Evolutionary conservation across 805 yeast genomes (phyloP).

Genomic region (Schwanniomyces yamadae): DNA sequence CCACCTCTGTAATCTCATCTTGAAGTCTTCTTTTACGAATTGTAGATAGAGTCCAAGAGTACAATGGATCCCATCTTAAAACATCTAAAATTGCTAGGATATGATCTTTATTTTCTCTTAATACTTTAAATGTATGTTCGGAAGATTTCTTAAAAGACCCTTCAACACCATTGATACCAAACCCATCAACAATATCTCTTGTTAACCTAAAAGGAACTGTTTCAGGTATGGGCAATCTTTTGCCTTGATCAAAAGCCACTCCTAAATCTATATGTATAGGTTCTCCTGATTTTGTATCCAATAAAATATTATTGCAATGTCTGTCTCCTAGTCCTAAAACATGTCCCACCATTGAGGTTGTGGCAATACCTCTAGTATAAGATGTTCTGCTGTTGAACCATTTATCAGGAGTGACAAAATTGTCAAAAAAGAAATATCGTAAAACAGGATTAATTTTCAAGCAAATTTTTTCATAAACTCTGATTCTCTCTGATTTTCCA

Average conservation of each 20-base stretch:
- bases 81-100: slow-evolving; percentile 83
- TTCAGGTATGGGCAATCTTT: slow-evolving; percentile 80
- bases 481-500: slow-evolving; percentile 42
- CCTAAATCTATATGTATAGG: slow-evolving; percentile 96
- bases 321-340: slow-evolving; percentile 93
- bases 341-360: slow-evolving; percentile 83
- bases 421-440: slow-evolving; percentile 65
- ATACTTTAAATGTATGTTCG: slow-evolving; percentile 67
- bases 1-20: slow-evolving; percentile 26
- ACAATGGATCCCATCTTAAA: slow-evolving; percentile 86
- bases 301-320: slow-evolving; percentile 83
- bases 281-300: slow-evolving; percentile 83
- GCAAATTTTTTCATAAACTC: slow-evolving; percentile 48
- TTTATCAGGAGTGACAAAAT: slow-evolving; percentile 60
- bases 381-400: slow-evolving; percentile 70
- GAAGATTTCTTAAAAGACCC: slow-evolving; percentile 76
- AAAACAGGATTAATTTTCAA: slow-evolving; percentile 62
- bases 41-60: slow-evolving; percentile 88
- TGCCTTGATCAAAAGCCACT: slow-evolving; percentile 95
- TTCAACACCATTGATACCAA: slow-evolving; percentile 80
- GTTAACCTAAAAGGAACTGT: slow-evolving; percentile 92
- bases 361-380: slow-evolving; percentile 78
- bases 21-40: slow-evolving; percentile 57
- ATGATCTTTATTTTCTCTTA: slow-evolving; percentile 63
- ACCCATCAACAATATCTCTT: slow-evolving; percentile 82